A percentile compares a stretch with the other conserved stretches of the same genome.
Evolutionary conservation across 2,329 filamentous ascomycete species (phyloP).

Genomic region (Pezicula neosporulosa): DNA sequence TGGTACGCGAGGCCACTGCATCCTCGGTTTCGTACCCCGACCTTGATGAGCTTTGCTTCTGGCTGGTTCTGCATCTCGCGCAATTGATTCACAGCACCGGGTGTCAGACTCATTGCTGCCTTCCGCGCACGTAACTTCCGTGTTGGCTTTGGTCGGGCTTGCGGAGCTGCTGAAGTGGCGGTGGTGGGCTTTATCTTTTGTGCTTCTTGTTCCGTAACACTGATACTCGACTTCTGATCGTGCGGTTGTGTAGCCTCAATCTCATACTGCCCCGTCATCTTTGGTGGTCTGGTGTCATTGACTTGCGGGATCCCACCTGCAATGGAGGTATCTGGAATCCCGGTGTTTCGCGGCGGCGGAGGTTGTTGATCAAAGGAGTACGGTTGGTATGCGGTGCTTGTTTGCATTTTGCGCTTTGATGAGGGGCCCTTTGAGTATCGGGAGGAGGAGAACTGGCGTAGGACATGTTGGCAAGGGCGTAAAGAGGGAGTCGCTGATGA

Average conservation of each 20-base stretch:
- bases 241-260: slow-evolving; percentile 4
- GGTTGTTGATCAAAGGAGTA: slow-evolving; percentile 52
- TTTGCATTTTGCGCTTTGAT: slow-evolving; percentile 61
- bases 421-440: slow-evolving; percentile 36
- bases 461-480: slow-evolving; percentile 34
- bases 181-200: slow-evolving; percentile 58
- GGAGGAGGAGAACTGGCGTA: slow-evolving; percentile 44
- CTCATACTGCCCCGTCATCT: slow-evolving; percentile 31
- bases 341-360: slow-evolving; percentile 50
- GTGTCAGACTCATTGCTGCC: slow-evolving; percentile 84
- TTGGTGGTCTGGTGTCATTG: slow-evolving; percentile 44
- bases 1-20: slow-evolving; percentile 94
- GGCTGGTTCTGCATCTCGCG: slow-evolving; percentile 76
- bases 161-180: slow-evolving; percentile 28
- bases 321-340: slow-evolving; percentile 59
- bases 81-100: slow-evolving; percentile 76
- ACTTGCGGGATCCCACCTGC: slow-evolving; percentile 39
- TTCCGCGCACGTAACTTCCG: slow-evolving; percentile 77
- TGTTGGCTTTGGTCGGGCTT: slow-evolving; percentile 45
- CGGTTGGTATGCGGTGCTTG: slow-evolving; percentile 61
- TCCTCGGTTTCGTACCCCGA: slow-evolving; percentile 89
- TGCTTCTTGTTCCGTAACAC: slow-evolving; percentile 59
- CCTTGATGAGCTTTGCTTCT: slow-evolving; percentile 87
- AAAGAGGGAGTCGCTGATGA: slow-evolving; percentile 26
- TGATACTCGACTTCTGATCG: slow-evolving; percentile 35